Base-by-base conservation (phyloP, 495 filamentous ascomycete genomes). In the Hypoxylon lienhwacheense region DNA sequence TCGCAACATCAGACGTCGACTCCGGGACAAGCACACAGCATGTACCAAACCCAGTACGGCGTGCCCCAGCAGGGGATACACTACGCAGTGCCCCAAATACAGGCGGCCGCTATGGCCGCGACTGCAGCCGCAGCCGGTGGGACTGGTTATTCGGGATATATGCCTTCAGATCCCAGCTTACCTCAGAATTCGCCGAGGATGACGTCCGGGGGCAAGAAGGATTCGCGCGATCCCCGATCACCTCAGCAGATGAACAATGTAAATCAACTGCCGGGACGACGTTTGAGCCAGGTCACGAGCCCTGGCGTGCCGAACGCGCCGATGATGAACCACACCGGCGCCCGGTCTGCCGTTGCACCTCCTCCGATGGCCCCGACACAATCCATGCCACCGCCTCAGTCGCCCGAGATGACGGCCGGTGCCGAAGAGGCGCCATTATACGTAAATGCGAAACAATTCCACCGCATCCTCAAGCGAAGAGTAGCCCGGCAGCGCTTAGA, bases 381-480 rank as follows among this genome's bases (percentile, higher is more conserved):
- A 62, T 65, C 71, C 37, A 75, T 77, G 74, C 76, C 73, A 0
- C 87, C 84, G 47, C 89, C 88, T 36, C 81, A 87, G 43, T 95
- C 90, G 1, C 89, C 90, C 1, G 93, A 96, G 60, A 81, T 93
- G 66, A 81, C 86, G 1, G 77, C 86, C 2, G 83, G 86, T 2
- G 87, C 87, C 10, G 93, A 97, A 70, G 93, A 98, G 68, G 91
- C 93, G 4, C 93, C 93, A 0, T 76, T 98, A 5, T 98, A 97
- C 59, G 93, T 98, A 64, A 98, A 98, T 64, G 93, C 93, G 2
- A 98, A 98, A 70, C 93, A 98, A 66, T 98, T 98, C 62, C 93
- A 98, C 67, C 87, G 93, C 7, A 98, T 98, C 47, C 71, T 98
- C 40, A 98, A 98, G 73, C 80, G 93, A 32, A 80, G 93, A 25